Percentiles rank a stretch among this genome's conserved stretches.
Evolutionary conservation across 345 rosid genomes (phyloP).

Genomic region (Mangifera indica): DNA sequence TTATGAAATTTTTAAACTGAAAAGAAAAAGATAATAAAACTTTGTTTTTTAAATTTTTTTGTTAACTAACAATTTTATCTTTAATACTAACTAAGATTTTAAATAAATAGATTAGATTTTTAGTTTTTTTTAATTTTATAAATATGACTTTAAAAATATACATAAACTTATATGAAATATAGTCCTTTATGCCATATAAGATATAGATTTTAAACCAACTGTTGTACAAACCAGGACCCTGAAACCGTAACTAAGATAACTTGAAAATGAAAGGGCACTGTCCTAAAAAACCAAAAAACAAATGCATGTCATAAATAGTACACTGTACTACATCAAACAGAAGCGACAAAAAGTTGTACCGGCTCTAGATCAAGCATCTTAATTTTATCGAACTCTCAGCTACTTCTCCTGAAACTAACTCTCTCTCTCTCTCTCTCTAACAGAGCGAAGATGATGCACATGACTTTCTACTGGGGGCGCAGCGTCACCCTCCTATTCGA

Average conservation of each 20-base stretch:
- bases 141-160: no score
- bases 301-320: background rate
- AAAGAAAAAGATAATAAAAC: no score
- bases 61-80: no score
- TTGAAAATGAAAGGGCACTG: background rate
- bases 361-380: slow-evolving; percentile 1
- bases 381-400: background rate
- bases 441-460: slow-evolving; percentile 77
- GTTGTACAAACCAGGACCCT: background rate
- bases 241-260: background rate
- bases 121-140: no score
- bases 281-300: background rate
- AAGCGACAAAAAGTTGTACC: background rate
- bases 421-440: background rate
- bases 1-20: no score
- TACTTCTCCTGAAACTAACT: background rate
- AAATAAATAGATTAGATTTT: no score
- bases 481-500: slow-evolving; percentile 65
- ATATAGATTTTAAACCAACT: no score
- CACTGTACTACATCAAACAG: background rate
- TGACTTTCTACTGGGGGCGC: slow-evolving; percentile 84
- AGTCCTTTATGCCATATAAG: no score
- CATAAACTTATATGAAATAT: no score
- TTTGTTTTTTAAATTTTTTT: no score
- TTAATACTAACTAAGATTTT: no score